Base-by-base conservation (phyloP, 495 filamentous ascomycete genomes). In the Lophium mytilinum region DNA sequence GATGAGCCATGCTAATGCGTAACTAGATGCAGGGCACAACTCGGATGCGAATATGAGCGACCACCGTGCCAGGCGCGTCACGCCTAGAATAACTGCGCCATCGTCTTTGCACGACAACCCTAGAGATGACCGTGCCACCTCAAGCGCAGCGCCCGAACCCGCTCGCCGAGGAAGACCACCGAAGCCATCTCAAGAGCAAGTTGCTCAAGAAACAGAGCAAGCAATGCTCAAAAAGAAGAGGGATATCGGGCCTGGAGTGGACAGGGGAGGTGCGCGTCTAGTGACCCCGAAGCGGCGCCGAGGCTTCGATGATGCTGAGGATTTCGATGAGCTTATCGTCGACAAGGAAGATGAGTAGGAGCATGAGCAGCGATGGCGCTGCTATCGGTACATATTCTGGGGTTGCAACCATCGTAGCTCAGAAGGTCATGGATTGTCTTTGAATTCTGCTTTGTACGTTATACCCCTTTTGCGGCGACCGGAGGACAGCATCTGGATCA, bases 181-280 rank as follows among this genome's bases (percentile, higher is more conserved):
- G 61, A 73, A 75, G 50, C 52, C 60, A 37, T 69, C 69, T 0
- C 65, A 67, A 46, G 66, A 70, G 36, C 61, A 72, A 6, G 74
- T 73, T 47, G 78, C 79, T 3, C 17, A 52, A 36, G 66, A 72
- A 46, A 62, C 72, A 40, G 65, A 69, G 64, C 60, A 70, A n/a
- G 12, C 56, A 48, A 58, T 80, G 53, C 58, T 73, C 41, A 59
- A 69, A 56, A 68, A 75, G 63, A 80, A 79, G 59, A 69, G 71
- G 42, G 65, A 66, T 35, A 70, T 76, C 50, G 81, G 79, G 1
- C 71, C 74, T 5, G 75, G 75, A 0, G 60, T 79, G 42, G 79
- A 80, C 43, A 61, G 66, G 21, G 72, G 67, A 14, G 79, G 77
- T 1, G 71, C 69, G 48, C 71, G 69, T 34, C 59, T 77, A 17